Evolutionary conservation across 1,284 basidiomycete species (phyloP).

Genomic region (Melanopsichium pennsylvanicum): DNA sequence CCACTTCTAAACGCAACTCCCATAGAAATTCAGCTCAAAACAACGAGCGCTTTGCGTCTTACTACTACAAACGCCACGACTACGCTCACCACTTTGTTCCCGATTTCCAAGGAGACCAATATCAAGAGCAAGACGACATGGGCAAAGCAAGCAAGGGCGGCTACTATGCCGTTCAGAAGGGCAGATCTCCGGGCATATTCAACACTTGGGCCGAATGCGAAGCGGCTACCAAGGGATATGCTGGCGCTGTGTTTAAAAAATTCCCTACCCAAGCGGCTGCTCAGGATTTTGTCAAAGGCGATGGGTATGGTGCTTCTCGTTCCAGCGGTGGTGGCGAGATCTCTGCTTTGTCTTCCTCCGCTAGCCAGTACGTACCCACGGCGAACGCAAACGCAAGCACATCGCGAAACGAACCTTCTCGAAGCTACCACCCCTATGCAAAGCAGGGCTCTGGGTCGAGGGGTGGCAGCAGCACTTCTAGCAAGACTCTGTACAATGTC

Average conservation of each 20-base stretch:
- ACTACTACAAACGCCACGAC: too few species aligned
- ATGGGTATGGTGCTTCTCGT: constrained; percentile 6
- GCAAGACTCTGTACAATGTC: neutral
- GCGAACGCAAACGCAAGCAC: too few species aligned
- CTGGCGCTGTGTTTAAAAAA: constrained; percentile 73
- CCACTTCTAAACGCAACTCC: neutral
- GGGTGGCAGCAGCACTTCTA: too few species aligned
- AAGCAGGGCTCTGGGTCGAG: too few species aligned
- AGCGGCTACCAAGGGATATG: constrained; percentile 72
- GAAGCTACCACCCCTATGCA: too few species aligned
- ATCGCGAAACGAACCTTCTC: too few species aligned
- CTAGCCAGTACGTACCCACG: too few species aligned
- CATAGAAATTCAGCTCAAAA: too few species aligned
- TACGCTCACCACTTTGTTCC: constrained; percentile 2
- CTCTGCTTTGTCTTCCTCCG: neutral
- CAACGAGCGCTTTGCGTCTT: too few species aligned
- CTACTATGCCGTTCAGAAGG: constrained; percentile 56
- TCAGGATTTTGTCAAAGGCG: constrained; percentile 19
- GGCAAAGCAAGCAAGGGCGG: constrained; percentile 20
- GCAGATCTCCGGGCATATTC: constrained; percentile 57
- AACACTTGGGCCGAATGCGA: constrained; percentile 70
- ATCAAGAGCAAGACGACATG: constrained; percentile 3
- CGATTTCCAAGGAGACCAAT: too few species aligned
- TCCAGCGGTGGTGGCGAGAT: too few species aligned
- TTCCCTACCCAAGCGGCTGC: constrained; percentile 72